Conservation (phyloP, 768 basidiomycete species). For the Tremella mesenterica region DNA sequence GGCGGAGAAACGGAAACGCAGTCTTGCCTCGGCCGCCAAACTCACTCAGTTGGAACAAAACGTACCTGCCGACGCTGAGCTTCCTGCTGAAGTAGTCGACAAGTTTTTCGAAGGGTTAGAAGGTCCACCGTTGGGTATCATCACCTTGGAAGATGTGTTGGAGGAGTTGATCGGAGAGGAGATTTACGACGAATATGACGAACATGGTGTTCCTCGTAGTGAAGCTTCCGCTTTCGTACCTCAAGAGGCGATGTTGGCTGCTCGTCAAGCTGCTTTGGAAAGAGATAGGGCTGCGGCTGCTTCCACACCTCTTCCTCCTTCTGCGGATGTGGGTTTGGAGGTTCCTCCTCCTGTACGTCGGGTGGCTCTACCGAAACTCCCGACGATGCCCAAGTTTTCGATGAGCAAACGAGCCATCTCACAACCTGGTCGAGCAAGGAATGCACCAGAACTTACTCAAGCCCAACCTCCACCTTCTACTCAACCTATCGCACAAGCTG, state of each 20-base stretch:
- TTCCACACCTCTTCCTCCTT: conserved; percentile 14
- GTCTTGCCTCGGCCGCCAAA: conserved; percentile 39
- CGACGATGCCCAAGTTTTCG: conserved; percentile 7
- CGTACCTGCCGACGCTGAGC: conserved; percentile 80
- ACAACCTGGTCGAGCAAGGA: conserved; percentile 12
- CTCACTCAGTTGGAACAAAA: conserved; percentile 57
- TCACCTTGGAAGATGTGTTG: conserved; percentile 84
- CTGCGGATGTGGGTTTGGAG: conserved; percentile 18
- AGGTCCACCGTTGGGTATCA: conserved; percentile 81
- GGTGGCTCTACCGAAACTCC: conserved; percentile 10
- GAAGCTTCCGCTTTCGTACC: conserved; percentile 49
- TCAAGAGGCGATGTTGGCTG: conserved; percentile 33
- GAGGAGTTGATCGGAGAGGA: conserved; percentile 92
- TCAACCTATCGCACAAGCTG: neutral
- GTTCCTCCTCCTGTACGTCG: conserved; percentile 1
- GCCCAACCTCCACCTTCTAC: neutral
- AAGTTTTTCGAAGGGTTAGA: conserved; percentile 78
- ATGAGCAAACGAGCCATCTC: conserved; percentile 11
- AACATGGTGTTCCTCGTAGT: conserved; percentile 51
- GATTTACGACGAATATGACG: conserved; percentile 75
- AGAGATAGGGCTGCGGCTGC: conserved; percentile 17
- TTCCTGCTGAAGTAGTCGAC: conserved; percentile 65
- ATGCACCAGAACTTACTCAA: neutral
- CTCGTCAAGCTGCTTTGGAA: conserved; percentile 24
- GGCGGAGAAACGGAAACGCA: conserved; percentile 25